Evolutionary conservation across 1,139 yeast genomes (phyloP).

Genomic region (Kodamaea arcana): DNA sequence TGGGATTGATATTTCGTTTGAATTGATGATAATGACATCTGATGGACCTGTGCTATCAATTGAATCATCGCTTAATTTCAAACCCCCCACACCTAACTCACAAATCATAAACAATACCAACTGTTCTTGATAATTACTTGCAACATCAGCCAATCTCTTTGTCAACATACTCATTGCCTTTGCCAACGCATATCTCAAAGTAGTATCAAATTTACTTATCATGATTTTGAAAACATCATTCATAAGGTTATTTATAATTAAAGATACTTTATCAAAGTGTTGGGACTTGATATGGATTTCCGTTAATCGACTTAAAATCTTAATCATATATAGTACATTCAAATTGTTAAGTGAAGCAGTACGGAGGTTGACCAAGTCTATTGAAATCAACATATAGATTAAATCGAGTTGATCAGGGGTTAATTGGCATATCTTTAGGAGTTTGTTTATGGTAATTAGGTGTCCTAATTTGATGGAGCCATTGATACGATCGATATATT

Average conservation of each 20-base stretch:
- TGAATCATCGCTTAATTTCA: no score
- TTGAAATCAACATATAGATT: slow-evolving; percentile 15
- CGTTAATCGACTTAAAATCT: slow-evolving; percentile 31
- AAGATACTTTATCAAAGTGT: slow-evolving; percentile 18
- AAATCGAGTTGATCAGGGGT: slow-evolving; percentile 6
- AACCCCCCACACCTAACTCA: slow-evolving; percentile 18
- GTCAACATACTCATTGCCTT: slow-evolving; percentile 29
- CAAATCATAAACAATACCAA: slow-evolving; percentile 23
- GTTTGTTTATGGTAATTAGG: slow-evolving; percentile 34
- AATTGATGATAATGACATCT: slow-evolving; percentile 15
- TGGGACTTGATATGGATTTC: slow-evolving; percentile 12
- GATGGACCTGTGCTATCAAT: no score
- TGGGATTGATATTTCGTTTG: slow-evolving; percentile 22
- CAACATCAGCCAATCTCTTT: slow-evolving; percentile 16
- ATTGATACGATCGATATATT: slow-evolving; percentile 9
- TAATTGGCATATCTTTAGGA: slow-evolving; percentile 24
- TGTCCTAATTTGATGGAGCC: slow-evolving; percentile 30
- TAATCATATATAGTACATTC: slow-evolving; percentile 29
- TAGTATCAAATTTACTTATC: slow-evolving; percentile 27
- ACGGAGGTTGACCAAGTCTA: slow-evolving; percentile 10
- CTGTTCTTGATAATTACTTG: slow-evolving; percentile 36
- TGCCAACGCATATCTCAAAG: slow-evolving; percentile 35
- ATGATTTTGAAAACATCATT: slow-evolving; percentile 25
- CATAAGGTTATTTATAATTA: slow-evolving; percentile 27
- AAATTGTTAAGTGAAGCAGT: slow-evolving; percentile 16